Evolutionary conservation across 305 asterid species (phyloP).

Genomic region (Fraxinus nigra): DNA sequence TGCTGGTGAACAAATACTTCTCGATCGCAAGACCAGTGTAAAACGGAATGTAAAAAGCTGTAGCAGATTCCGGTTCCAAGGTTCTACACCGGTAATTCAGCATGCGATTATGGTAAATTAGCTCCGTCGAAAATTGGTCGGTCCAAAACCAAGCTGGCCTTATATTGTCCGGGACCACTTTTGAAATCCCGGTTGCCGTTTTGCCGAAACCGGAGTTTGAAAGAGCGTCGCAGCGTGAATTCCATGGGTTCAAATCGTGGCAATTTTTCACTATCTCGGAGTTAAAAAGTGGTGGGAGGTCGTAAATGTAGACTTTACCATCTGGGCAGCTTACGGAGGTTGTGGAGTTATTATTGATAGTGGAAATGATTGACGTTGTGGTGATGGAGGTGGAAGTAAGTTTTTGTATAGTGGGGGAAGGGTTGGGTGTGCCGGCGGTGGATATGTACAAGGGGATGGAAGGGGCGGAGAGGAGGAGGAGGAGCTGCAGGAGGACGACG

Average conservation of each 20-base stretch:
- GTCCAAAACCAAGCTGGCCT: conserved; percentile 65
- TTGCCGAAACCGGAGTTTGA: conserved; percentile 62
- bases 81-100: conserved; percentile 55
- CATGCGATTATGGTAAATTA: conserved; percentile 60
- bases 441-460: conserved; percentile 37
- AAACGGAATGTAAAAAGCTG: conserved; percentile 65
- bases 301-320: conserved; percentile 44
- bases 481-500: conserved; percentile 61
- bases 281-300: conserved; percentile 51
- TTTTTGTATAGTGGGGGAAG: conserved; percentile 12
- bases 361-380: background rate
- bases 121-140: conserved; percentile 61
- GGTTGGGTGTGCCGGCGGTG: conserved; percentile 16
- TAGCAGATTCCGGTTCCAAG: conserved; percentile 45
- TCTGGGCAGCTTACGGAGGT: conserved; percentile 28
- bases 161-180: conserved; percentile 37
- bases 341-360: background rate
- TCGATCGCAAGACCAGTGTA: conserved; percentile 76
- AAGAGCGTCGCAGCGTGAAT: conserved; percentile 60
- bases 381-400: background rate
- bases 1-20: conserved; percentile 38
- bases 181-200: conserved; percentile 37
- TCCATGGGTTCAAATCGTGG: conserved; percentile 54
- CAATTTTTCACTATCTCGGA: conserved; percentile 49
- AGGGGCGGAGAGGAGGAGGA: conserved; percentile 53